Evolutionary conservation across 1,139 yeast genomes (phyloP).

Genomic region (Saccharomyces pastorianus): DNA sequence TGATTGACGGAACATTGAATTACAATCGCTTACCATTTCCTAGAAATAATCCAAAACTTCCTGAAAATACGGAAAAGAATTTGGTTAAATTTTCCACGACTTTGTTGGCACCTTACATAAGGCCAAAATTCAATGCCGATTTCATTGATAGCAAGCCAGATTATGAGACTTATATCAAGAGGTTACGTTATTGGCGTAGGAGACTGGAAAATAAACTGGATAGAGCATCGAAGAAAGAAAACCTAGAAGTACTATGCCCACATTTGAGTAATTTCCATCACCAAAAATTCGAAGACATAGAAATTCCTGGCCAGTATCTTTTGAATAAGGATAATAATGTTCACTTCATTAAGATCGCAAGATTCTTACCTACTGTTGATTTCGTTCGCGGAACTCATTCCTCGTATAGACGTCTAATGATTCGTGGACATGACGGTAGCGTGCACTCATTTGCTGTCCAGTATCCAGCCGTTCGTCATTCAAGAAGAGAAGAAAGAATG

Average conservation of each 20-base stretch:
- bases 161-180: conserved; percentile 74
- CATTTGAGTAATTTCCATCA: conserved; percentile 95
- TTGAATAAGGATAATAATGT: conserved; percentile 73
- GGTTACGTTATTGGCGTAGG: conserved; percentile 87
- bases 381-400: conserved; percentile 85
- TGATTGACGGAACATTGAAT: conserved; percentile 88
- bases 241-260: conserved; percentile 86
- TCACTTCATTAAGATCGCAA: conserved; percentile 85
- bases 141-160: conserved; percentile 84
- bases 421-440: conserved; percentile 91
- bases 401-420: conserved; percentile 83
- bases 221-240: conserved; percentile 60
- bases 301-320: conserved; percentile 93
- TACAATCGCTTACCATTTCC: conserved; percentile 81
- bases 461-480: conserved; percentile 95
- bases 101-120: conserved; percentile 79
- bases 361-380: conserved; percentile 85
- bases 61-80: conserved; percentile 86
- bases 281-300: conserved; percentile 95
- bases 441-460: conserved; percentile 91
- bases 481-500: conserved; percentile 91
- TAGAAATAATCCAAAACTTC: conserved; percentile 77
- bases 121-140: conserved; percentile 88
- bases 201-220: conserved; percentile 87
- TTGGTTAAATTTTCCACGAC: conserved; percentile 88